Evolutionary conservation across 345 rosid genomes (phyloP).

Genomic region (Anastatica hierochuntica): DNA sequence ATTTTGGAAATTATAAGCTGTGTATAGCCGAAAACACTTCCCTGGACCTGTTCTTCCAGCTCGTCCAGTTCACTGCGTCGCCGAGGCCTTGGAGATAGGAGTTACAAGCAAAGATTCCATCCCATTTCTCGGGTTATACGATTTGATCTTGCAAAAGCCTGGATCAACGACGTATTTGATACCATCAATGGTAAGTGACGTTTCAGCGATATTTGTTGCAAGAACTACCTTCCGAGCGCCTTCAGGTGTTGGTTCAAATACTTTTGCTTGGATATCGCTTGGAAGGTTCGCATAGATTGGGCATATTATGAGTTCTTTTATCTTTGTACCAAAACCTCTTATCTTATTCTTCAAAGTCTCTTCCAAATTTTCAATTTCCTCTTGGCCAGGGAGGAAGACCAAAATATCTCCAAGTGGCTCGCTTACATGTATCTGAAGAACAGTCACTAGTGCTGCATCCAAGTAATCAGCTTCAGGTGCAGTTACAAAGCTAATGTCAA

Average conservation of each 20-base stretch:
- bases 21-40: constrained; percentile 64
- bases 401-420: too few species aligned
- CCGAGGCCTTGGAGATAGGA: constrained; percentile 84
- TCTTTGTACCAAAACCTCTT: too few species aligned
- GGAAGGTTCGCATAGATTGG: constrained; percentile 87
- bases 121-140: constrained; percentile 80
- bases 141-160: constrained; percentile 77
- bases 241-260: constrained; percentile 81
- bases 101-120: constrained; percentile 78
- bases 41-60: constrained; percentile 89
- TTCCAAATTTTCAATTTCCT: too few species aligned
- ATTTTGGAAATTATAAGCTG: constrained; percentile 51
- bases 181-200: constrained; percentile 79
- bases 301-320: constrained; percentile 16
- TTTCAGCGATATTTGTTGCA: constrained; percentile 88
- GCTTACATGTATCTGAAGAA: too few species aligned
- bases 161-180: constrained; percentile 79
- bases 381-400: too few species aligned
- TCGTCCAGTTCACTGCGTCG: constrained; percentile 74
- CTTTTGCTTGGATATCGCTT: constrained; percentile 76
- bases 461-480: too few species aligned
- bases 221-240: constrained; percentile 84
- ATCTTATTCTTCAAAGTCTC: too few species aligned
- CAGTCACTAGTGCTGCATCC: too few species aligned
- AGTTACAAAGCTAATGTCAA: too few species aligned